Percentiles rank a stretch among this genome's conserved stretches.
These are phyloP conservation scores for Verticillium nubilum DNA, from an alignment of 2,329 filamentous ascomycete species.

Conservation along the genomic window DNA sequence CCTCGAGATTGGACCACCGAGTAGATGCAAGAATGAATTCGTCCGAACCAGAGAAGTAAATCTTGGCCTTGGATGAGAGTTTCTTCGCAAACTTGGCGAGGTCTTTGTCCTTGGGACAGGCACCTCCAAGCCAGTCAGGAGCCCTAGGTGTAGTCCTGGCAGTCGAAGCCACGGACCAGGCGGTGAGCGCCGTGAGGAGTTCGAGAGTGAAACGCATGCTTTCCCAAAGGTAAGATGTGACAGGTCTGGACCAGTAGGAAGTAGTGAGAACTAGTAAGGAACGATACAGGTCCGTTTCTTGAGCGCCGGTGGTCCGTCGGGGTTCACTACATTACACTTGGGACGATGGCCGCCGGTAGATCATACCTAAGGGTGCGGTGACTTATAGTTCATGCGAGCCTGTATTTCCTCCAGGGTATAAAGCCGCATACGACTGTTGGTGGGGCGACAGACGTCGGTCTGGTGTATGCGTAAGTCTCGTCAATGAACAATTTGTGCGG, in stretches of 20 bases:
- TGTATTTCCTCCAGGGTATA: too few relatives aligned
- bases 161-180: conserved; percentile 17
- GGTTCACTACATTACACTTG: background rate
- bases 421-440: too few relatives aligned
- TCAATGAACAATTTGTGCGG: too few relatives aligned
- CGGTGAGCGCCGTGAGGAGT: conserved; percentile 18
- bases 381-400: too few relatives aligned
- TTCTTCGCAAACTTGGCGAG: conserved; percentile 18
- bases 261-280: background rate
- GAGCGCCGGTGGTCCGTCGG: background rate
- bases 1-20: conserved; percentile 39
- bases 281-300: background rate
- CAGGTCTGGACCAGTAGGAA: background rate
- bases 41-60: conserved; percentile 35
- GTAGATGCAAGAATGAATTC: conserved; percentile 30
- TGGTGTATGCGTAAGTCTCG: too few relatives aligned
- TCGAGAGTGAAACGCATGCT: conserved; percentile 11
- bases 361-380: too few relatives aligned
- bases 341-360: too few relatives aligned
- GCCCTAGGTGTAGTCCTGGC: conserved; percentile 11
- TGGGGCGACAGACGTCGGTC: too few relatives aligned
- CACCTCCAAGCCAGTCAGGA: conserved; percentile 7
- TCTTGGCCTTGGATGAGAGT: conserved; percentile 31
- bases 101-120: conserved; percentile 14
- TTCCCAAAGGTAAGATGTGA: background rate